These are phyloP conservation scores for Teunomyces pallodes DNA, from an alignment of 805 yeast genomes.

Conservation along the genomic window DNA sequence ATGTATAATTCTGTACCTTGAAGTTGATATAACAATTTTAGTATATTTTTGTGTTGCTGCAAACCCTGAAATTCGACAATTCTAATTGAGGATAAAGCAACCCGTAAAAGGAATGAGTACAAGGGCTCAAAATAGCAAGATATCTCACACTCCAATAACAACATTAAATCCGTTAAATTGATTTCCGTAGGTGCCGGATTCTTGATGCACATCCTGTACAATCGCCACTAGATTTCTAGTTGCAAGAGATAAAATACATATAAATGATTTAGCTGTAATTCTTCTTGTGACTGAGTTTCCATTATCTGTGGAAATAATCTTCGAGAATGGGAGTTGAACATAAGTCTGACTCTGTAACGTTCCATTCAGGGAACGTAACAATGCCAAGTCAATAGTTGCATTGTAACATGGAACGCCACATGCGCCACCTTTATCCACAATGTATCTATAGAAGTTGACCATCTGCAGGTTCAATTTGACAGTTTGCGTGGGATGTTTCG, in stretches of 20 bases:
- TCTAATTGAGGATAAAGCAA: background rate
- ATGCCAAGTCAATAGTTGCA: background rate
- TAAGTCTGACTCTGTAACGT: background rate
- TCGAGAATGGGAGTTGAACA: background rate
- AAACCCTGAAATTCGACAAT: background rate
- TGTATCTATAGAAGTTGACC: conserved; percentile 11
- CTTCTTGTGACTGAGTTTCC: conserved; percentile 15
- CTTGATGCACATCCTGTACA: background rate
- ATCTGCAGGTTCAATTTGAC: conserved; percentile 7
- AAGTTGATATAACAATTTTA: background rate
- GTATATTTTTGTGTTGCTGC: background rate
- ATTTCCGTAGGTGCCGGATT: background rate
- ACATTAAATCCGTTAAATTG: background rate
- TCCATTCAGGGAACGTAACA: background rate
- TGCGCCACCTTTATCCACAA: conserved; percentile 5
- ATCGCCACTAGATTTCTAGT: conserved; percentile 6
- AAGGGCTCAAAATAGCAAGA: background rate
- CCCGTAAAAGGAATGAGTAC: background rate
- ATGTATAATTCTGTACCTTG: conserved; percentile 1
- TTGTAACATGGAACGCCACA: background rate
- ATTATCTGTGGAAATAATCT: background rate
- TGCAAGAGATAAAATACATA: conserved; percentile 25
- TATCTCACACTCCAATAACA: background rate
- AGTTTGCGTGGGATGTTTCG: conserved; percentile 4
- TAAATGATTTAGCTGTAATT: conserved; percentile 28